Evolutionary conservation across 2,329 filamentous ascomycete genomes (phyloP).

Genomic region (Xylariaceae sp.): DNA sequence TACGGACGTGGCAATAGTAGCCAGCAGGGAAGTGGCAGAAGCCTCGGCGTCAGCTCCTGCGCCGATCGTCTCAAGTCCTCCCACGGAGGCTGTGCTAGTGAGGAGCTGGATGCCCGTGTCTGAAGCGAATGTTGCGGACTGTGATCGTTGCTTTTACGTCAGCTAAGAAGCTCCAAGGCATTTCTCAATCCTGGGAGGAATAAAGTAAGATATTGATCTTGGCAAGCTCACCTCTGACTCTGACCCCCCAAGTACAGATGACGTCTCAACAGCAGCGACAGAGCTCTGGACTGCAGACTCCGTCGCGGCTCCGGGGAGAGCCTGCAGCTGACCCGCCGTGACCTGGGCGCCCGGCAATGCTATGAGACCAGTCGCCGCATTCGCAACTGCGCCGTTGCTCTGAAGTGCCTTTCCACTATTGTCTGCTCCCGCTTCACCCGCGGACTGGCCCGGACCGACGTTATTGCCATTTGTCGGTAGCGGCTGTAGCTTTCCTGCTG

Average conservation of each 20-base stretch:
- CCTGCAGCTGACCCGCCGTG: conserved; percentile 30
- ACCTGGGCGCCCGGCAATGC: conserved; percentile 30
- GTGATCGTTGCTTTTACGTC: conserved; percentile 10
- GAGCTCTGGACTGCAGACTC: conserved; percentile 10
- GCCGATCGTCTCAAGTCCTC: conserved; percentile 11
- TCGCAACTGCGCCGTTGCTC: not conserved
- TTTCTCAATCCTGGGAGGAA: no score
- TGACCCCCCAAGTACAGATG: conserved; percentile 10
- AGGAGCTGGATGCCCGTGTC: conserved; percentile 9
- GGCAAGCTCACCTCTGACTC: conserved; percentile 10
- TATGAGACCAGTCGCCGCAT: conserved; percentile 18
- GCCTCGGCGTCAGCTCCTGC: not conserved
- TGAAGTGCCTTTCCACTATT: not conserved
- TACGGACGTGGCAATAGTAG: no score
- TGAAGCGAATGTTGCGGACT: conserved; percentile 4
- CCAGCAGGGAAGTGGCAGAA: conserved; percentile 3
- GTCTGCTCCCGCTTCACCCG: not conserved
- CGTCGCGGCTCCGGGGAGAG: conserved; percentile 24
- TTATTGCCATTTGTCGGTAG: no score
- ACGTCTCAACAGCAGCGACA: conserved; percentile 8
- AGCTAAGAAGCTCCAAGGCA: no score
- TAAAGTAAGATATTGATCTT: no score
- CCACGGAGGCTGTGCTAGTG: not conserved
- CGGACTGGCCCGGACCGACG: not conserved
- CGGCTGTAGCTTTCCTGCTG: conserved; percentile 1